Conservation (phyloP, 2,329 filamentous ascomycete genomes). For the Chaetomiaceae sp. region DNA sequence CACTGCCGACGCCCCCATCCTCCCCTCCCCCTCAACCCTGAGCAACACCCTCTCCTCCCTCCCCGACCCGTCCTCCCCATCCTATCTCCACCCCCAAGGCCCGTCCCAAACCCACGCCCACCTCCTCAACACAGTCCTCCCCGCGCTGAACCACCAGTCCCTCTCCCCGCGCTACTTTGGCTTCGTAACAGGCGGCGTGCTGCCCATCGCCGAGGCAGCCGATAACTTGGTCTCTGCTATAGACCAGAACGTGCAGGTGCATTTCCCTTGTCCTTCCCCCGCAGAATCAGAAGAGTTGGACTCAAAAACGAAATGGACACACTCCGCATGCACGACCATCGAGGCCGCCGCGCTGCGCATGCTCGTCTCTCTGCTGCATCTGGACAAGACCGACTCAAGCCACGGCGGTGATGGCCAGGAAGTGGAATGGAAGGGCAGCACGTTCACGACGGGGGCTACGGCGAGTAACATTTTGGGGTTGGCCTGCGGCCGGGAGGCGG, state of each 20-base stretch:
- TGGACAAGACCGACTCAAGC: constrained; percentile 44
- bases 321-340: constrained; percentile 71
- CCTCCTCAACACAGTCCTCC: constrained; percentile 45
- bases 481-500: constrained; percentile 60
- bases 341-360: constrained; percentile 69
- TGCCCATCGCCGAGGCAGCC: constrained; percentile 74
- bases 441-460: constrained; percentile 61
- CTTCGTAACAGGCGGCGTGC: constrained; percentile 79
- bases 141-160: constrained; percentile 63
- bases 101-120: constrained; percentile 37
- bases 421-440: constrained; percentile 47
- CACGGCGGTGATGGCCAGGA: constrained; percentile 33
- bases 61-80: constrained; percentile 31
- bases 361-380: constrained; percentile 60
- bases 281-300: neutral
- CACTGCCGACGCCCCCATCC: constrained; percentile 34
- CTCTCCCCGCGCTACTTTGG: constrained; percentile 72
- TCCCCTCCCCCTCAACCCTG: constrained; percentile 37
- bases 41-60: constrained; percentile 38
- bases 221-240: constrained; percentile 77
- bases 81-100: constrained; percentile 15
- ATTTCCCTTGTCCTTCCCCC: constrained; percentile 53
- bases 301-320: constrained; percentile 30
- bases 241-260: constrained; percentile 82
- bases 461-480: constrained; percentile 77